Conservation (phyloP, 2,329 filamentous ascomycete genomes). For the Nothopassalora personata region DNA sequence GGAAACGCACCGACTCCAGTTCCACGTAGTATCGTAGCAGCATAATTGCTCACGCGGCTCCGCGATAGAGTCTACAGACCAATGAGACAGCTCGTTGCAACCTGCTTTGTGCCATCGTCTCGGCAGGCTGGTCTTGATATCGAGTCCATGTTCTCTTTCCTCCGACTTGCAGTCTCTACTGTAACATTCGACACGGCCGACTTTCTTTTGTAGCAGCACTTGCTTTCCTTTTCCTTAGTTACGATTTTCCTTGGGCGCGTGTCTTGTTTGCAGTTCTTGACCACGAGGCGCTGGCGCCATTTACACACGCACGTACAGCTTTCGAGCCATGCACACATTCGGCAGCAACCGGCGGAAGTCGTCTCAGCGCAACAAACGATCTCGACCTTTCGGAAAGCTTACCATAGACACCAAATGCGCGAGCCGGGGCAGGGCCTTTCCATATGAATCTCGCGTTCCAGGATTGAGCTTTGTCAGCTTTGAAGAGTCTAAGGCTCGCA, state of each 20-base stretch:
- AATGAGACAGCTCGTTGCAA: constrained; percentile 8
- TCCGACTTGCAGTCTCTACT: neutral
- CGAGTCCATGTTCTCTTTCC: constrained; percentile 2
- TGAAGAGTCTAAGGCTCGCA: constrained; percentile 18
- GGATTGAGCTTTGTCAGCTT: constrained; percentile 25
- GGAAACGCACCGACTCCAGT: neutral
- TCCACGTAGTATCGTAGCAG: constrained; percentile 6
- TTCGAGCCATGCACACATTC: constrained; percentile 1
- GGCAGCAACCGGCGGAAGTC: constrained; percentile 4
- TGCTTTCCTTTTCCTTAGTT: neutral
- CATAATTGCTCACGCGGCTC: constrained; percentile 5
- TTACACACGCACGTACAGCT: neutral
- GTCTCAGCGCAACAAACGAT: constrained; percentile 1
- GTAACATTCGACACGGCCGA: neutral
- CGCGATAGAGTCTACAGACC: neutral
- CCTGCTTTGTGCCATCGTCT: neutral
- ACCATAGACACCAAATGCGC: constrained; percentile 64
- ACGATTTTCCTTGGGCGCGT: neutral
- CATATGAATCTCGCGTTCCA: constrained; percentile 29
- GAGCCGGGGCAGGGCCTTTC: constrained; percentile 40
- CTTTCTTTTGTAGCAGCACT: constrained; percentile 3
- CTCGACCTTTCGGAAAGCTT: constrained; percentile 16
- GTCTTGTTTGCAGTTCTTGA: neutral
- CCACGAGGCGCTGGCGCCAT: constrained; percentile 5
- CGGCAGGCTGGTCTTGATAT: neutral